These are phyloP conservation scores for Pyrenophora graminea DNA, from an alignment of 2,329 filamentous ascomycete species.

Conservation along the genomic window DNA sequence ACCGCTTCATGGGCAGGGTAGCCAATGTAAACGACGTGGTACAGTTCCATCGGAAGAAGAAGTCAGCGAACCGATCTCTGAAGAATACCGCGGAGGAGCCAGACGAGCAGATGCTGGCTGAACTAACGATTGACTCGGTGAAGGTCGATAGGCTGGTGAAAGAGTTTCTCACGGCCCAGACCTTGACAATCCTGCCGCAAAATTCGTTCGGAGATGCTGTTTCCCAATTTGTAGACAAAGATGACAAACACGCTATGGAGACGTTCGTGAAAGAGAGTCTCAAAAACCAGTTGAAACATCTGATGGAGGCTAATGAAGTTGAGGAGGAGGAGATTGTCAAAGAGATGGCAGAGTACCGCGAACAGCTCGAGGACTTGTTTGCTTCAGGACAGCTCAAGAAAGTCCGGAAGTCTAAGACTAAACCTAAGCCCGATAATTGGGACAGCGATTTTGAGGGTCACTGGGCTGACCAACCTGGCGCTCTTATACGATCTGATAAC, in stretches of 20 bases:
- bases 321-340: conserved; percentile 72
- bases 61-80: conserved; percentile 51
- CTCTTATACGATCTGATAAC: conserved; percentile 59
- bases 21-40: conserved; percentile 95
- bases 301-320: conserved; percentile 60
- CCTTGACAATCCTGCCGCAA: conserved; percentile 88
- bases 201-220: conserved; percentile 93
- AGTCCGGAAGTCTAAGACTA: conserved; percentile 61
- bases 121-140: conserved; percentile 71
- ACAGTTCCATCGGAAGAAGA: conserved; percentile 89
- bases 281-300: conserved; percentile 49
- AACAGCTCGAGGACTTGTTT: conserved; percentile 72
- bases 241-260: conserved; percentile 87
- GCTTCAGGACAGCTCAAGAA: conserved; percentile 65
- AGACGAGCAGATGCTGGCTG: conserved; percentile 65
- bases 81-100: conserved; percentile 62
- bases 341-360: conserved; percentile 74
- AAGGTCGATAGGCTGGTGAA: conserved; percentile 88
- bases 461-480: conserved; percentile 80
- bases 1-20: conserved; percentile 85
- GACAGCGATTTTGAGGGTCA: conserved; percentile 86
- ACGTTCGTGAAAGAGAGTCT: conserved; percentile 53
- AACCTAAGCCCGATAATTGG: conserved; percentile 79
- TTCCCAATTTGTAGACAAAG: conserved; percentile 89
- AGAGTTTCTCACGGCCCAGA: conserved; percentile 85